These are phyloP conservation scores for Trichoderma sp. DNA, from an alignment of 2,329 filamentous ascomycete species.

Conservation along the genomic window DNA sequence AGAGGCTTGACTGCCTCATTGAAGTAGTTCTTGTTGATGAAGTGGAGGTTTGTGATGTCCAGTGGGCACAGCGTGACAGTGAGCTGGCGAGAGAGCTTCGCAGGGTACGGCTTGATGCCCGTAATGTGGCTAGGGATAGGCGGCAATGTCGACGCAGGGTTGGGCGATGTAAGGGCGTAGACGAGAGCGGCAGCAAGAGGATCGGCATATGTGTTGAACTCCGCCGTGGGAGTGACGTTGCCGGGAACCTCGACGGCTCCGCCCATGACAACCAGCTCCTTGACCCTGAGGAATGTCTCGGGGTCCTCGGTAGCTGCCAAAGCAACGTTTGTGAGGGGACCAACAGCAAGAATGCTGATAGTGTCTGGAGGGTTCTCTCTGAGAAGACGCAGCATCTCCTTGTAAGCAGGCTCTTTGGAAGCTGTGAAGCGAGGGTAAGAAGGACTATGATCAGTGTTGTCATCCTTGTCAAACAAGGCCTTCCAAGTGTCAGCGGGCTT, in stretches of 20 bases:
- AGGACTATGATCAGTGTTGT: slow-evolving; percentile 40
- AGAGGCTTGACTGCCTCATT: slow-evolving; percentile 51
- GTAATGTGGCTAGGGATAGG: slow-evolving; percentile 53
- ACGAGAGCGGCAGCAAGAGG: slow-evolving; percentile 72
- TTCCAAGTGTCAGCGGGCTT: slow-evolving; percentile 73
- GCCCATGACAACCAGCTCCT: slow-evolving; percentile 95
- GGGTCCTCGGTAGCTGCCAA: slow-evolving; percentile 84
- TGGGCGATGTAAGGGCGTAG: slow-evolving; percentile 71
- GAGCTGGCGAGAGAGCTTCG: slow-evolving; percentile 58
- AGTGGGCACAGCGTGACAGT: slow-evolving; percentile 71
- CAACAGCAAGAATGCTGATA: slow-evolving; percentile 85
- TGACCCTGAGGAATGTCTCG: slow-evolving; percentile 81
- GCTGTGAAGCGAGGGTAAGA: slow-evolving; percentile 67
- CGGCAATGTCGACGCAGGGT: slow-evolving; percentile 77
- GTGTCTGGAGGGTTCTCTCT: slow-evolving; percentile 77
- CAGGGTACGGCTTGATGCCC: slow-evolving; percentile 60
- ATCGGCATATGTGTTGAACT: slow-evolving; percentile 96
- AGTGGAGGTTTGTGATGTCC: slow-evolving; percentile 72
- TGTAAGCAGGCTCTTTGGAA: slow-evolving; percentile 69
- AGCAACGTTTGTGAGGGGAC: slow-evolving; percentile 90
- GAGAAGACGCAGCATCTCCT: slow-evolving; percentile 86
- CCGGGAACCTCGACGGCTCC: slow-evolving; percentile 76
- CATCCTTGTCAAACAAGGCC: slow-evolving; percentile 53
- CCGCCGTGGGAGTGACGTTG: slow-evolving; percentile 80
- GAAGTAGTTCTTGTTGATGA: slow-evolving; percentile 62